Evolutionary conservation across 306 rosid genomes (phyloP), one percentile per base, ranked within the genome.

Genomic region (Bauhinia variegata): DNA sequence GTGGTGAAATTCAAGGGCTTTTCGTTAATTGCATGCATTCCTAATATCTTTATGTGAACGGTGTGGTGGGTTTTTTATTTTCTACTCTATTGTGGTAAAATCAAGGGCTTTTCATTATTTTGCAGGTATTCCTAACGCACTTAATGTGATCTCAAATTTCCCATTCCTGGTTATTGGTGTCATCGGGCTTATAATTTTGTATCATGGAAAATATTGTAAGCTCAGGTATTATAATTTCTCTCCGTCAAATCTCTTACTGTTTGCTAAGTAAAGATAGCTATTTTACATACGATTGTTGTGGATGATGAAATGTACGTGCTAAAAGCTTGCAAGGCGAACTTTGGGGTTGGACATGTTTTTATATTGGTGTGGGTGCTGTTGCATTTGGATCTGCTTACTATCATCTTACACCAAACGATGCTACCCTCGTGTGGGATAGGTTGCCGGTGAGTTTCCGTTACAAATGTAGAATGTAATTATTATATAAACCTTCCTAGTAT

Each of bases 361-460:
- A 80, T 67, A 48, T 82, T 59, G 96, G 88, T 13, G 95, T 87
- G 61, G 87, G 85, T 79, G 86, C 85, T 53, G 92, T 84, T 48
- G 89, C 75, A 28, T 65, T 89, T 72, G 98, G 98, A 14, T 92
- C 98, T 49, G 44, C 98, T 10, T 92, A 87, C 84, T 89, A 92
- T 70, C 98, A 92, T 83, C 87, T 92, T 13, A 79, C 79, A 2
- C 95, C 98, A 59, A 76, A 89, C 78, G 91, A 92, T 30, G 82
- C 86, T 59, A 75, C 82, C 72, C 98, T 92, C 71, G 92, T 89
- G 44, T 92, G 92, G 84, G 98, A 92, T 76, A 87, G 95, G 67
- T 53, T 84, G 69, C 95, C 96, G 2, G 98, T 92, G 84, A 87
- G 89, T 83, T 23, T 63, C 59, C 74, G 14, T 53, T 60, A 36